phyloP scores from a whole-genome alignment of 768 basidiomycete genomes.

The Lactarius akahatsu region DNA sequence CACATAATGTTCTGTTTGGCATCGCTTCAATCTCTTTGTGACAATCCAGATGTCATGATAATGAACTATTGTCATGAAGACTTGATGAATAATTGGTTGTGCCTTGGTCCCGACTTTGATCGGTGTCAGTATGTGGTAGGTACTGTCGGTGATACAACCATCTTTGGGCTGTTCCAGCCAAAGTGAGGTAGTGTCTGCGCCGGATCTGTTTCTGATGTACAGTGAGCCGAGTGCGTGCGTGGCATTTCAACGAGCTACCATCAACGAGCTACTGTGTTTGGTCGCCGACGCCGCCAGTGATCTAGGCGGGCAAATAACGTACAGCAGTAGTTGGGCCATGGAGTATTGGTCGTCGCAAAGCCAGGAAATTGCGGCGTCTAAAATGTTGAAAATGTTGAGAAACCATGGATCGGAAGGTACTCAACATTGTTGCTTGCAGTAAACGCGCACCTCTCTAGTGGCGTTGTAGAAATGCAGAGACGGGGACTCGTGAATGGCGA shows the following conservation, averaged over 20 bases:
- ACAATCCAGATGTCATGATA: conserved; percentile 26
- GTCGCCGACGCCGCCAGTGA: neutral
- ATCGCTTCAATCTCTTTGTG: conserved; percentile 19
- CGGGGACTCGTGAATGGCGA: neutral
- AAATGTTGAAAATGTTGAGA: too few species aligned
- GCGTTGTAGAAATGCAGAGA: neutral
- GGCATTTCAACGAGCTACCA: neutral
- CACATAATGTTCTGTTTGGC: conserved; percentile 23
- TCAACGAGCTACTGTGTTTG: neutral
- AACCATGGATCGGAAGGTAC: too few species aligned
- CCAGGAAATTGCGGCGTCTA: too few species aligned
- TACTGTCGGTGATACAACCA: neutral
- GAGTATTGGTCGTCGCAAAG: too few species aligned
- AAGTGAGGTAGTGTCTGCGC: neutral
- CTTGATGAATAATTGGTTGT: neutral
- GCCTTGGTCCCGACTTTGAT: neutral
- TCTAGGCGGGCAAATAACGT: neutral
- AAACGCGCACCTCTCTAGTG: too few species aligned
- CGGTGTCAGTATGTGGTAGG: neutral
- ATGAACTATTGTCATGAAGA: neutral
- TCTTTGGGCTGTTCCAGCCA: too few species aligned
- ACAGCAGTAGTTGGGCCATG: neutral
- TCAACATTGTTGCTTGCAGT: too few species aligned
- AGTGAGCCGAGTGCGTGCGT: neutral
- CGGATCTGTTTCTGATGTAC: neutral